Evolutionary conservation across 768 basidiomycete genomes (phyloP).

Genomic region (Kwoniella dejecticola): DNA sequence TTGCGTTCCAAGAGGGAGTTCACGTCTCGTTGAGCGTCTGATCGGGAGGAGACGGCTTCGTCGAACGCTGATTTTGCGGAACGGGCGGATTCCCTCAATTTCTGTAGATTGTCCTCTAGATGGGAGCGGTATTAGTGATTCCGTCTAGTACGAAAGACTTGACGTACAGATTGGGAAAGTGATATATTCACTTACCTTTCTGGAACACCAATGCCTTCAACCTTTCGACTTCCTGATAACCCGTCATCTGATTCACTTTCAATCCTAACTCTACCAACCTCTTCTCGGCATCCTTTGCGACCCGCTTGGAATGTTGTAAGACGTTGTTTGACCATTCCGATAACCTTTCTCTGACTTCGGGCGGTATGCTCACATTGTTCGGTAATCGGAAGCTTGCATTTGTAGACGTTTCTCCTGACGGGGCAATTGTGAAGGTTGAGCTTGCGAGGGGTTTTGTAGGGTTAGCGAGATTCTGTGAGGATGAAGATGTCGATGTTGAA

Average conservation of each 20-base stretch:
- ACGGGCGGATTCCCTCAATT: conserved; percentile 68
- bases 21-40: conserved; percentile 88
- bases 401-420: background rate
- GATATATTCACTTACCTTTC: conserved; percentile 84
- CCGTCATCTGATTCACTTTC: conserved; percentile 82
- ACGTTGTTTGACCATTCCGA: conserved; percentile 12
- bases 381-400: background rate
- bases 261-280: conserved; percentile 72
- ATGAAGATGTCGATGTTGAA: background rate
- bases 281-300: conserved; percentile 58
- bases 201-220: conserved; percentile 67
- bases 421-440: background rate
- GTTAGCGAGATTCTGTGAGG: background rate
- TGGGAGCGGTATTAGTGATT: conserved; percentile 10
- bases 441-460: background rate
- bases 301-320: conserved; percentile 66
- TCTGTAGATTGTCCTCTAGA: conserved; percentile 72
- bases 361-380: conserved; percentile 3
- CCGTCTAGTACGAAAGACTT: too few relatives aligned
- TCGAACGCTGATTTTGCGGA: conserved; percentile 76
- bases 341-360: conserved; percentile 8
- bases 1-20: conserved; percentile 94
- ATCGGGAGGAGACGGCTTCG: conserved; percentile 73
- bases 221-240: conserved; percentile 80
- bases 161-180: too few relatives aligned